These are phyloP conservation scores for Crithidia fasciculata DNA, from an alignment of 208 protist genomes.

Conservation along the genomic window DNA sequence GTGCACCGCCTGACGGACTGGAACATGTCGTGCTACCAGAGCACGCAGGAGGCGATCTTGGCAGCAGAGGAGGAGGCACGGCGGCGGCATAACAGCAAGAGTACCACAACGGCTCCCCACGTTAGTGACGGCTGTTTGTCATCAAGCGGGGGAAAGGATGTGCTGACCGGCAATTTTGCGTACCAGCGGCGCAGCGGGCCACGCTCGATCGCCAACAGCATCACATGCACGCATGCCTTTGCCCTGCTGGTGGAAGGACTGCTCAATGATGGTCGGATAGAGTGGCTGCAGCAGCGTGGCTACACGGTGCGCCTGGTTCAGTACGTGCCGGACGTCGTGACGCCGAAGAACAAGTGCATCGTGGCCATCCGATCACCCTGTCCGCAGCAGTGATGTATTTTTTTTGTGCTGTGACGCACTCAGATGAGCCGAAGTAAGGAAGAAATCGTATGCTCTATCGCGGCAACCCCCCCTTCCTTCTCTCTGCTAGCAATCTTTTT, in stretches of 20 bases:
- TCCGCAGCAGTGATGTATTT: no score
- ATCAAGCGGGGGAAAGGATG: no score
- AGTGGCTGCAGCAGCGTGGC: slow-evolving; percentile 54
- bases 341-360: slow-evolving; percentile 84
- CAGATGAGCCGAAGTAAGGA: no score
- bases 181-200: slow-evolving; percentile 27
- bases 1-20: slow-evolving; percentile 74
- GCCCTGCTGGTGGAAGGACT: slow-evolving; percentile 54
- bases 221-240: slow-evolving; percentile 62
- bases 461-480: no score
- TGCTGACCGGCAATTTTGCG: neutral
- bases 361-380: slow-evolving; percentile 37
- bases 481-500: no score
- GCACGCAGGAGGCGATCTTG: slow-evolving; percentile 5
- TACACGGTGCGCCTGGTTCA: slow-evolving; percentile 56
- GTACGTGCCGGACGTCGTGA: slow-evolving; percentile 78
- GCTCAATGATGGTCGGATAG: slow-evolving; percentile 69
- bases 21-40: slow-evolving; percentile 71
- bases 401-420: no score
- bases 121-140: no score
- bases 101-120: no score
- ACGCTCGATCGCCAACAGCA: slow-evolving; percentile 41
- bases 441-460: no score
- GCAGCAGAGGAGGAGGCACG: slow-evolving; percentile 1
- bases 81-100: neutral